Evolutionary conservation across 2,329 filamentous ascomycete species (phyloP), one percentile per base, ranked within the genome.

Genomic region (Eurotiales sp.): DNA sequence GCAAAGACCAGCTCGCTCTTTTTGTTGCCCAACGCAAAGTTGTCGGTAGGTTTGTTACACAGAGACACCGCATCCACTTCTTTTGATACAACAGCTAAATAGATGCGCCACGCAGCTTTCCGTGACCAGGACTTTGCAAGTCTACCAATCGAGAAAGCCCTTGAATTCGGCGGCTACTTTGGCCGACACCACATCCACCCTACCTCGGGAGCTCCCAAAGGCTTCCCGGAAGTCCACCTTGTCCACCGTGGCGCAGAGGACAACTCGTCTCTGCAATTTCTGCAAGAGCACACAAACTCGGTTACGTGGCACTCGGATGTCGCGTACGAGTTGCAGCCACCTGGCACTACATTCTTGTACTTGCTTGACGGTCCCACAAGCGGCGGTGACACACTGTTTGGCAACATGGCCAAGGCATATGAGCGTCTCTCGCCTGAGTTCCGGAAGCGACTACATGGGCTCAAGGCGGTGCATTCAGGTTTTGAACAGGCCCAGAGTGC

Each of bases 301-400:
- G 84, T 95, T 1, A 88, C 88, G 7, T 96, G 90, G 90, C 90
- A 96, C 72, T 88, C 85, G 0, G 90, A 96, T 59, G 85, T 95
- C 1, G 88, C 87, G 0, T 96, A 95, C 65, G 91, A 96, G 73
- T 75, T 81, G 58, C 90, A 96, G 71, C 90, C 91, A 1, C 90
- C 91, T 0, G 89, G 90, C 25, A 96, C 90, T 0, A 95, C 91
- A 0, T 95, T 96, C 71, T 71, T 96, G 30, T 95, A 95, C 65
- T 78, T 90, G 45, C 79, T 96, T n/a, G 90, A 96, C 64, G 85
- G 82, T 40, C 90, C 90, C 1, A 77, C 81, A 34, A 85, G 82
- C 0, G 90, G 90, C 30, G 91, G 90, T 43, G 90, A 96, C 65
- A 96, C 90, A 0, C 73, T 95, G 3, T 96, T 95, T 62, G 83